Conservation (phyloP, 78 protist genomes). For the slime mould (Dictyostelium discoideum) region DNA sequence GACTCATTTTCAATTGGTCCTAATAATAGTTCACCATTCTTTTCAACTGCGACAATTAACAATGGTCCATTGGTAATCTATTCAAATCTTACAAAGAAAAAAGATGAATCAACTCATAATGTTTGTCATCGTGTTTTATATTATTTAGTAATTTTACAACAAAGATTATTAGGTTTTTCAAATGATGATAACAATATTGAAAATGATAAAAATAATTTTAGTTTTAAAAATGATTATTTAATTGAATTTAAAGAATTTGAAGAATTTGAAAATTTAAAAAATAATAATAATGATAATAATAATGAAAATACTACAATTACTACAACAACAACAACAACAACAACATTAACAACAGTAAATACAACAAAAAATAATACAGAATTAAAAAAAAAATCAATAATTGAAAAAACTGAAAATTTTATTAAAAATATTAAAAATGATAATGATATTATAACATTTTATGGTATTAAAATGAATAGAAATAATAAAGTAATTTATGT, state of each 20-base stretch:
- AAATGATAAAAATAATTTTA: not conserved
- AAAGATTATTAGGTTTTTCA: not conserved
- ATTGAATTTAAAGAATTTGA: not conserved
- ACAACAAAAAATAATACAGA: not conserved
- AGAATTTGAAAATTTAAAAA: not conserved
- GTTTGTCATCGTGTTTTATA: not conserved
- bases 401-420: not conserved
- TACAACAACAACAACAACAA: not conserved
- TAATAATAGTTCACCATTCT: not conserved
- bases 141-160: not conserved
- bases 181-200: not conserved
- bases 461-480: not conserved
- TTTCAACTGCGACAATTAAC: not conserved
- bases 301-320: not conserved
- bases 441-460: not conserved
- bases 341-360: not conserved
- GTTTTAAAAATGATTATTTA: not conserved
- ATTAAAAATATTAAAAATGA: not conserved
- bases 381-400: not conserved
- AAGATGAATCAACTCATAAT: not conserved
- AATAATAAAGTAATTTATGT: not conserved
- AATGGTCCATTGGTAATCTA: not conserved
- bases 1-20: not conserved
- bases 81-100: not conserved
- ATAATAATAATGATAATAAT: not conserved